These are phyloP conservation scores for Erythrophleum ivorense DNA, from an alignment of 331 rosid species.

Conservation along the genomic window DNA sequence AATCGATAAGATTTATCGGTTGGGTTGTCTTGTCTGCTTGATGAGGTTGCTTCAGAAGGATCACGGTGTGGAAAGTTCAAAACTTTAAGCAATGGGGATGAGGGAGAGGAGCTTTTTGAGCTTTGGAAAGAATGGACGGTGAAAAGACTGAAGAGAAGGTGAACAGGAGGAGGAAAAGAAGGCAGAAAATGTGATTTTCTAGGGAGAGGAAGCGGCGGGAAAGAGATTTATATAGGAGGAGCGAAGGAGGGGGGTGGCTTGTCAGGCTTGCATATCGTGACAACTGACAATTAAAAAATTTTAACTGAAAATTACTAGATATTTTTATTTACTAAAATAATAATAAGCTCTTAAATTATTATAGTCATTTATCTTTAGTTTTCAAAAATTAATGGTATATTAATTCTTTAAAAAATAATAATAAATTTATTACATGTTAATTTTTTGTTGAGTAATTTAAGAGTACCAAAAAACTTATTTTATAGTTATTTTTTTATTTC, in stretches of 20 bases:
- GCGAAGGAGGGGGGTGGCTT: not conserved
- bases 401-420: too few species aligned
- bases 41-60: constrained; percentile 14
- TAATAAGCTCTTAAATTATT: too few species aligned
- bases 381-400: too few species aligned
- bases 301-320: not conserved
- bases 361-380: too few species aligned
- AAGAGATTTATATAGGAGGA: constrained; percentile 34
- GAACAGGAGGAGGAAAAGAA: constrained; percentile 26
- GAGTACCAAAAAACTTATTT: too few species aligned
- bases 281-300: not conserved
- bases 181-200: constrained; percentile 36
- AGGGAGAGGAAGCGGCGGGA: constrained; percentile 5
- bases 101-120: constrained; percentile 9
- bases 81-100: not conserved
- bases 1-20: constrained; percentile 27
- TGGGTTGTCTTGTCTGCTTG: not conserved
- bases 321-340: not conserved
- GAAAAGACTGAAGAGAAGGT: constrained; percentile 40
- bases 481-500: too few species aligned
- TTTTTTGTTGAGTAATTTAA: too few species aligned
- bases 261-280: not conserved
- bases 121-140: not conserved
- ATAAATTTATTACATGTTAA: too few species aligned
- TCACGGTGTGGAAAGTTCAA: constrained; percentile 8